These are phyloP conservation scores for Colletotrichum endophyticum DNA, from an alignment of 2,329 filamentous ascomycete species.

Conservation along the genomic window DNA sequence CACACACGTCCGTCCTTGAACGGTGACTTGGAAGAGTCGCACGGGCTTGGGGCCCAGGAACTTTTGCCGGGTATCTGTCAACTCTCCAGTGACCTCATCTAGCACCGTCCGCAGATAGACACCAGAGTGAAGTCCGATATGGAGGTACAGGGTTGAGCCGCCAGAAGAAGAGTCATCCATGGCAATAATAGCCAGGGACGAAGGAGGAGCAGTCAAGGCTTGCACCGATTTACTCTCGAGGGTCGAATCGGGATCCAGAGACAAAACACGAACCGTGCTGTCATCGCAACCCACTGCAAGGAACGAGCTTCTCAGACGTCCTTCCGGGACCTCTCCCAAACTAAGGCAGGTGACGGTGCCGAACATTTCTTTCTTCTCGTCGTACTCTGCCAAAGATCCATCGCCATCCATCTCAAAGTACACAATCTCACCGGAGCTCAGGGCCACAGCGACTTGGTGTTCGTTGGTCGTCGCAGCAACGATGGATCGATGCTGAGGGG, in stretches of 20 bases:
- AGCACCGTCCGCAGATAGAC: conserved; percentile 95
- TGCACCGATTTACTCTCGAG: conserved; percentile 95
- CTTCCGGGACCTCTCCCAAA: conserved; percentile 89
- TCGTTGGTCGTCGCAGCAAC: conserved; percentile 94
- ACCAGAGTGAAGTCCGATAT: conserved; percentile 94
- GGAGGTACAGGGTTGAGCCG: conserved; percentile 87
- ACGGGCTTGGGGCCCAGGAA: conserved; percentile 93
- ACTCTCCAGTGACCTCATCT: conserved; percentile 92
- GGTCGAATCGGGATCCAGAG: conserved; percentile 86
- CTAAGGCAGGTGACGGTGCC: conserved; percentile 96
- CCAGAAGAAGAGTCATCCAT: conserved; percentile 95
- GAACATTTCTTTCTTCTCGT: conserved; percentile 94
- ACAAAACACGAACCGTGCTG: conserved; percentile 91
- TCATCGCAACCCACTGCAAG: conserved; percentile 97
- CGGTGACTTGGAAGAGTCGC: conserved; percentile 88
- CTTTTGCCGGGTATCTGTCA: conserved; percentile 92
- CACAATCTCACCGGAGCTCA: conserved; percentile 95
- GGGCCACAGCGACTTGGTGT: conserved; percentile 87
- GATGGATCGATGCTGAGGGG: conserved; percentile 92
- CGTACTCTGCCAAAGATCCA: conserved; percentile 88
- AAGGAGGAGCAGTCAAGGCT: conserved; percentile 88
- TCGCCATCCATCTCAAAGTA: conserved; percentile 98
- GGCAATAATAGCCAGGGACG: conserved; percentile 86
- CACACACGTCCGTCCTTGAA: conserved; percentile 83
- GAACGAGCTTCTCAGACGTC: conserved; percentile 87